Percentiles rank a stretch among this genome's conserved stretches.
phyloP scores from a whole-genome alignment of 352 stramenopile genomes.

The Pythium sp. region DNA sequence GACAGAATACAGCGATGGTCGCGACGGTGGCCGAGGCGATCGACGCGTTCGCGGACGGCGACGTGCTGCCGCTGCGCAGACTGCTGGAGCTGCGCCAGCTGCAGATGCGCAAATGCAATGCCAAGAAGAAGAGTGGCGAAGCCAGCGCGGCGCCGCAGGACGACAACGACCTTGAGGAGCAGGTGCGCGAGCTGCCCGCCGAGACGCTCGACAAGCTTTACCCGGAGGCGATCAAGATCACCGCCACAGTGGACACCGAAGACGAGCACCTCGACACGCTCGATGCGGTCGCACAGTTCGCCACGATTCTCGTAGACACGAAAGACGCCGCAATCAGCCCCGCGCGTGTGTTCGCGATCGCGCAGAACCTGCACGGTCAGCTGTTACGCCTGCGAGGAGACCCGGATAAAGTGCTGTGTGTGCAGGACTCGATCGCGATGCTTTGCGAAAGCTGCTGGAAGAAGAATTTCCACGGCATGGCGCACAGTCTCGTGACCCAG shows the following conservation, averaged over 20 bases:
- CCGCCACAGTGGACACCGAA: constrained; percentile 11
- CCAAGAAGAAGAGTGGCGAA: constrained; percentile 20
- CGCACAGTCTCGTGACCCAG: constrained; percentile 77
- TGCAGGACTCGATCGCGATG: constrained; percentile 69
- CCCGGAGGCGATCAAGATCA: constrained; percentile 34
- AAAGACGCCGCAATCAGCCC: constrained; percentile 52
- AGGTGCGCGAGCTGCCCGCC: constrained; percentile 49
- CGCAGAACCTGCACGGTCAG: constrained; percentile 65
- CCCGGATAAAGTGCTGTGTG: constrained; percentile 28
- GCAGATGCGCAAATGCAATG: constrained; percentile 25
- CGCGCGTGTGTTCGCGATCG: constrained; percentile 52
- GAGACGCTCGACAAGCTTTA: constrained; percentile 53
- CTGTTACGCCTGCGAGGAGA: constrained; percentile 55
- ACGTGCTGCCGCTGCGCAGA: constrained; percentile 31
- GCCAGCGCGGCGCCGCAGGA: constrained; percentile 16
- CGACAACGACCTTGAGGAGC: constrained; percentile 36
- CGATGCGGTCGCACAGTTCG: constrained; percentile 52
- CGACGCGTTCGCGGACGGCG: constrained; percentile 32
- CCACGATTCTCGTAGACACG: constrained; percentile 53
- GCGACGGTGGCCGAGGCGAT: constrained; percentile 38
- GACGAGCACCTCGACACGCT: constrained; percentile 31
- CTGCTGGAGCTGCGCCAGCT: constrained; percentile 34
- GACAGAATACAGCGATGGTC: constrained; percentile 11
- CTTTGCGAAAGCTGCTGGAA: constrained; percentile 80
- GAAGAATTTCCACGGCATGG: constrained; percentile 49